A percentile compares a stretch with the other conserved stretches of the same genome.
Conservation (phyloP, 1,284 basidiomycete species). For the Trametes pubescens region DNA sequence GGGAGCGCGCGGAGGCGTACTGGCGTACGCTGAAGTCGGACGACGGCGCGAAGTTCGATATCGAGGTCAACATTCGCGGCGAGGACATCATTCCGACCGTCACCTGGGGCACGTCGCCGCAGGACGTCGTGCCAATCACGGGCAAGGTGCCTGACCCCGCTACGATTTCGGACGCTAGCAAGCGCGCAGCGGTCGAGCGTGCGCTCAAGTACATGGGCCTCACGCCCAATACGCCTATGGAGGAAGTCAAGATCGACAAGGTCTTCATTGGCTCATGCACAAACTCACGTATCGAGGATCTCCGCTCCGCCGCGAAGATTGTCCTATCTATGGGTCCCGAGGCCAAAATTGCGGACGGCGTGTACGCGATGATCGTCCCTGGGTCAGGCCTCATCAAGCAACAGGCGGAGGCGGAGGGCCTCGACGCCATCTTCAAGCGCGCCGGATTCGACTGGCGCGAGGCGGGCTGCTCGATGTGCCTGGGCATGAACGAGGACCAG, state of each 20-base stretch:
- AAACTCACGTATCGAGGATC: slow-evolving; percentile 95
- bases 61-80: slow-evolving; percentile 86
- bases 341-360: slow-evolving; percentile 81
- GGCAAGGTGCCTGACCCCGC: slow-evolving; percentile 87
- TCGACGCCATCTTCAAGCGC: slow-evolving; percentile 91
- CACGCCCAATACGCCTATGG: slow-evolving; percentile 82
- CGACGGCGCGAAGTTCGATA: slow-evolving; percentile 90
- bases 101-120: slow-evolving; percentile 96
- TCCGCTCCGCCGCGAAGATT: slow-evolving; percentile 89
- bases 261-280: slow-evolving; percentile 98
- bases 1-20: slow-evolving; percentile 90
- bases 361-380: slow-evolving; percentile 95
- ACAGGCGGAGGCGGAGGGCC: slow-evolving; percentile 93
- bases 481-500: slow-evolving; percentile 98
- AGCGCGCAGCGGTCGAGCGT: slow-evolving; percentile 80
- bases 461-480: slow-evolving; percentile 97
- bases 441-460: slow-evolving; percentile 98
- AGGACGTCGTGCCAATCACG: slow-evolving; percentile 91
- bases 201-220: slow-evolving; percentile 95
- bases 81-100: slow-evolving; percentile 94
- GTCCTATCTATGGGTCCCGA: slow-evolving; percentile 79
- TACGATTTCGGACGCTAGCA: slow-evolving; percentile 69
- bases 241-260: slow-evolving; percentile 90
- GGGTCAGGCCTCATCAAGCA: slow-evolving; percentile 95
- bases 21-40: slow-evolving; percentile 91